Percentiles rank a stretch among this genome's conserved stretches.
These are phyloP conservation scores for Salix arbutifolia DNA, from an alignment of 345 rosid species.

Conservation along the genomic window DNA sequence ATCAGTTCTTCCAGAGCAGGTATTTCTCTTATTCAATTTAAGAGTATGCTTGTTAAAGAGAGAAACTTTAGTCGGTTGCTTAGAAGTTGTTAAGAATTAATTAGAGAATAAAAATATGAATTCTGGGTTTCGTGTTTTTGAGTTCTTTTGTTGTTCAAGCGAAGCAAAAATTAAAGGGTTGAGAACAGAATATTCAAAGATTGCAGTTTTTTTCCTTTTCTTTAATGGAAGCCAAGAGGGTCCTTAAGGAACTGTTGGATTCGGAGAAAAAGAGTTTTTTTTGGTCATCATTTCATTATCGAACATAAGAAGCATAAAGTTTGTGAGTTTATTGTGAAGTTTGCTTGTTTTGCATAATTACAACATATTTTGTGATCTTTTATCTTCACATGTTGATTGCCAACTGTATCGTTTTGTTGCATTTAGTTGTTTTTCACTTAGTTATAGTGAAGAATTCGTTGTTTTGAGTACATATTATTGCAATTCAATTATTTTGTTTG, in stretches of 20 bases:
- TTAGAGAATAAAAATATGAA: background rate
- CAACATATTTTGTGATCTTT: background rate
- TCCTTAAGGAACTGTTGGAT: background rate
- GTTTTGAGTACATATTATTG: background rate
- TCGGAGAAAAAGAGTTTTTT: background rate
- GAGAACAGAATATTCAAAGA: background rate
- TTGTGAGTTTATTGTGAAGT: background rate
- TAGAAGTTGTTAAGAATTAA: background rate
- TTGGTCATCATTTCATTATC: background rate
- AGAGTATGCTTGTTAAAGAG: background rate
- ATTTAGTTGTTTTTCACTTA: background rate
- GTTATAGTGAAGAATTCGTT: background rate
- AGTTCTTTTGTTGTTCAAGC: background rate
- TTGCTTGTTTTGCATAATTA: background rate
- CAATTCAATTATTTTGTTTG: background rate
- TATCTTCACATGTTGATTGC: background rate
- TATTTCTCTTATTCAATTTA: background rate
- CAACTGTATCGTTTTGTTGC: background rate
- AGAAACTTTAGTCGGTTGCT: background rate
- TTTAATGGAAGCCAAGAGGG: background rate
- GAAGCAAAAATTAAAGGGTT: background rate
- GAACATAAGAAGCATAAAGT: background rate
- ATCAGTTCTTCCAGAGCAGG: background rate
- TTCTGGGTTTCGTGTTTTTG: background rate
- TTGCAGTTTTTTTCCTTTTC: background rate